Evolutionary conservation across 169 alveolate genomes (phyloP), one percentile per base, ranked within the genome.

Genomic region (Eimeria tenella): DNA sequence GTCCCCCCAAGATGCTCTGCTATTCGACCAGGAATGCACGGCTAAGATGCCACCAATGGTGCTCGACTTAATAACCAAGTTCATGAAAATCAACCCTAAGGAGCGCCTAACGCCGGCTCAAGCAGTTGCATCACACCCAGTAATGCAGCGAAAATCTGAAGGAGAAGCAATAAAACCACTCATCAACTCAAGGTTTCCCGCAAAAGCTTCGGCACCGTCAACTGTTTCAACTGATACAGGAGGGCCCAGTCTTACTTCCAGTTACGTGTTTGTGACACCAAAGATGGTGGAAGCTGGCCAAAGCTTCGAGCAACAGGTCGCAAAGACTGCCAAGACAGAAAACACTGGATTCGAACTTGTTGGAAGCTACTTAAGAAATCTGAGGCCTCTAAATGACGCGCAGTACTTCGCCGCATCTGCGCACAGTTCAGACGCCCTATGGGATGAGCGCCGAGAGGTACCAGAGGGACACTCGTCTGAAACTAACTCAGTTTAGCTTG

Each of bases 41-140:
- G 77, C 10, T 15, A 15, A 3, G 25, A 83, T 83, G 73, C 77
- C 77, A 23, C 62, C 7, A 25, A 60, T 31, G 10, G 91, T 83
- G n/a, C 50, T 42, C 58, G 53, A 83, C 53, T 77, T 83, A 42
- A 62, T 83, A 8, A 83, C 58, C 42, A 53, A 62, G 50, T 62
- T 83, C 77, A 15, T 58, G 15, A 15, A 42, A 17, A 60, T 70
- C 15, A 50, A 83, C 49, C 79, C 79, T 6, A 15, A 8, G 63
- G 49, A n/a, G 3, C 91, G 91, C 55, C 79, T 83, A 11, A 83
- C 91, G 9, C 91, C 91, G n/a, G n/a, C 6, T 21, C 65, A 83
- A 11, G 91, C 91, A 42, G 25, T 83, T 11, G 77, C 56, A 3
- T 60, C 79, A 11, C 91, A 83, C 53, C 91, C 91, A 13, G 91